A percentile compares a stretch with the other conserved stretches of the same genome.
Conservation (phyloP, 2,329 filamentous ascomycete genomes). For the Emergomyces pasteurianus region DNA sequence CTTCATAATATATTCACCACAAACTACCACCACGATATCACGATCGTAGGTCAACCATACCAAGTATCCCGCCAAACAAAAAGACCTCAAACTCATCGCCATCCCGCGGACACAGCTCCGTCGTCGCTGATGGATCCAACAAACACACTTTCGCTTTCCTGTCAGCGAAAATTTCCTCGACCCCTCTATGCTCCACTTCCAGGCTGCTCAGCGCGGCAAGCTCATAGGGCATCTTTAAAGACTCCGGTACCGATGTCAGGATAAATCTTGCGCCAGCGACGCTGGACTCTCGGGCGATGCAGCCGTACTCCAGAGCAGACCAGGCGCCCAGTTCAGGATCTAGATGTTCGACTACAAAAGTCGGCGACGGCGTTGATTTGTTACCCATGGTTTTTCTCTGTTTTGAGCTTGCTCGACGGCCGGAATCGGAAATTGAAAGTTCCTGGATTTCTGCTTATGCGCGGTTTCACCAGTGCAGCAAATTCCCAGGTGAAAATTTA, state of each 20-base stretch:
- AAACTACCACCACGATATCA: background rate
- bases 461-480: background rate
- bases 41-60: constrained; percentile 37
- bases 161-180: constrained; percentile 67
- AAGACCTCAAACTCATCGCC: constrained; percentile 77
- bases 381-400: background rate
- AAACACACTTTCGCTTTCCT: constrained; percentile 72
- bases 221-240: constrained; percentile 47
- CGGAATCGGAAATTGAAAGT: background rate
- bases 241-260: constrained; percentile 65
- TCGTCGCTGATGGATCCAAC: constrained; percentile 70
- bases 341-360: constrained; percentile 91
- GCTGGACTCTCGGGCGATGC: constrained; percentile 72
- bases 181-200: constrained; percentile 59
- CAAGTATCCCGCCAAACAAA: constrained; percentile 89
- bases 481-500: background rate
- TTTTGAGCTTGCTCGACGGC: background rate
- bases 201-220: constrained; percentile 53
- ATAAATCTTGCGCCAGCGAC: constrained; percentile 58
- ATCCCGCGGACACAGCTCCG: constrained; percentile 75
- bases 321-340: constrained; percentile 88
- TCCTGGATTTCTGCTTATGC: background rate
- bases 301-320: constrained; percentile 85
- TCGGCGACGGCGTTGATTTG: constrained; percentile 23
- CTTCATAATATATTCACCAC: background rate